These are phyloP conservation scores for Debaryomyces maramus DNA, from an alignment of 805 yeast genomes.

Conservation along the genomic window DNA sequence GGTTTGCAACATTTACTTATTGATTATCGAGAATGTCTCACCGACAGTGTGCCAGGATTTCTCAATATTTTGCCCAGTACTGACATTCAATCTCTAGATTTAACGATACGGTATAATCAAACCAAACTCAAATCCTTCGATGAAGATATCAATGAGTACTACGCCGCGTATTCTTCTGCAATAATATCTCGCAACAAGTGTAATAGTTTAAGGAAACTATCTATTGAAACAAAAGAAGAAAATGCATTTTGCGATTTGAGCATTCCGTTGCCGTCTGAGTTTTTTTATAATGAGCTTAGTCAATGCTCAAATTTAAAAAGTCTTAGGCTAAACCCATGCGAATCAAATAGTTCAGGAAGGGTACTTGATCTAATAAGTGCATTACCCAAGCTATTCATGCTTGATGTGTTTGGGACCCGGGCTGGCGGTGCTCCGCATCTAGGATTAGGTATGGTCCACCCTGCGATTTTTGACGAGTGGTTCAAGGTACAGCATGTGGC, in stretches of 20 bases:
- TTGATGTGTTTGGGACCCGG: constrained; percentile 50
- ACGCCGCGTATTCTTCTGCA: constrained; percentile 17
- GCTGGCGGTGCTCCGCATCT: constrained; percentile 55
- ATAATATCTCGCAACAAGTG: constrained; percentile 12
- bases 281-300: constrained; percentile 14
- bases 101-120: constrained; percentile 41
- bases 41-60: constrained; percentile 43
- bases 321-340: constrained; percentile 40
- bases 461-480: constrained; percentile 59
- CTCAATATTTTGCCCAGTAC: constrained; percentile 17
- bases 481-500: constrained; percentile 56
- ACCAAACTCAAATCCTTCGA: constrained; percentile 16
- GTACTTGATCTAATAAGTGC: constrained; percentile 21
- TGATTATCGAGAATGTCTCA: constrained; percentile 42
- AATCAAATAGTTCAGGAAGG: constrained; percentile 13
- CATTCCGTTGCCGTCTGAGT: constrained; percentile 20
- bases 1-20: constrained; percentile 29
- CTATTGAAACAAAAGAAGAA: constrained; percentile 44
- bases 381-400: constrained; percentile 25
- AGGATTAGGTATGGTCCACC: constrained; percentile 55
- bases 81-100: constrained; percentile 35
- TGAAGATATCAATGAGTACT: constrained; percentile 11
- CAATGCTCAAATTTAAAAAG: constrained; percentile 25
- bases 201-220: constrained; percentile 28
- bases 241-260: constrained; percentile 29